These are phyloP conservation scores for Lachancea meyersii DNA, from an alignment of 805 yeast species.

Conservation along the genomic window DNA sequence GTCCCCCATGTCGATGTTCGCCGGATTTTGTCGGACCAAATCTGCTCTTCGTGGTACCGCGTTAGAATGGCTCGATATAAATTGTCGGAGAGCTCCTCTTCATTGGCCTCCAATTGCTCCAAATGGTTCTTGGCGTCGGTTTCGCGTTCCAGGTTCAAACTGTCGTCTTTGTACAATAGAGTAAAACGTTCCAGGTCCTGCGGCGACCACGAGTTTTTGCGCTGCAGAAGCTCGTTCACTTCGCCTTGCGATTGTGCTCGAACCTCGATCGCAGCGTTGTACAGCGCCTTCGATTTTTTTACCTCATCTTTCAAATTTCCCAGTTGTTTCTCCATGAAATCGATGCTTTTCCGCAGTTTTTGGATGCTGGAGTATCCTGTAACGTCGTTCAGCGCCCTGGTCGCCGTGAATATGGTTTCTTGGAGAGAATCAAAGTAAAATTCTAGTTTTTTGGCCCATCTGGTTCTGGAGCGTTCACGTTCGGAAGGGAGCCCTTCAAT, in stretches of 20 bases:
- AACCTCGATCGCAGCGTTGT: constrained; percentile 54
- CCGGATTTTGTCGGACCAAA: constrained; percentile 96
- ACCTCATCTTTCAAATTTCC: constrained; percentile 44
- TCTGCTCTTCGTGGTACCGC: constrained; percentile 92
- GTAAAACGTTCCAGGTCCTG: constrained; percentile 82
- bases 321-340: constrained; percentile 46
- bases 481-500: constrained; percentile 42
- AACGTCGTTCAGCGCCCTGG: constrained; percentile 73
- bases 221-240: constrained; percentile 77
- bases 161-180: constrained; percentile 71
- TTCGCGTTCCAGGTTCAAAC: constrained; percentile 60
- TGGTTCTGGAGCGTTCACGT: constrained; percentile 36
- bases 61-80: constrained; percentile 73
- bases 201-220: constrained; percentile 78
- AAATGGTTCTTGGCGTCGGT: constrained; percentile 43
- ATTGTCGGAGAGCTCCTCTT: constrained; percentile 63
- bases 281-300: constrained; percentile 42
- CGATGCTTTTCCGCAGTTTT: constrained; percentile 56
- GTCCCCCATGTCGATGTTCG: constrained; percentile 97
- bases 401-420: constrained; percentile 51
- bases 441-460: constrained; percentile 41
- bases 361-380: constrained; percentile 88
- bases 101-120: constrained; percentile 48
- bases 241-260: constrained; percentile 73
- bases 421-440: constrained; percentile 50